Conservation (phyloP, 257 asterid species). For the Nicotiana sylvestris region DNA sequence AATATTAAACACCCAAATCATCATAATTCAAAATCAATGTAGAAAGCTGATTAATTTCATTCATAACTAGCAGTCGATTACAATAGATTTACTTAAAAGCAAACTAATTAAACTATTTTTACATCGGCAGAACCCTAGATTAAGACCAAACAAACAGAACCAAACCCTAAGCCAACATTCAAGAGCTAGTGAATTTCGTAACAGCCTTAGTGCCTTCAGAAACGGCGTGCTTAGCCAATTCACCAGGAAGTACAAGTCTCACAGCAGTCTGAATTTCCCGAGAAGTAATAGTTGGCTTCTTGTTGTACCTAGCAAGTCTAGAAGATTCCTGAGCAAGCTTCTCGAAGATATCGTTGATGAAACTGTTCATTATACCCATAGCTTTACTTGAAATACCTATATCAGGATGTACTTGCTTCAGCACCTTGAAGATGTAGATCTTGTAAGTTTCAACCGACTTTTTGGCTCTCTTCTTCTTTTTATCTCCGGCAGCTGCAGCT, state of each 20-base stretch:
- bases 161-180: neutral
- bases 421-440: constrained; percentile 27
- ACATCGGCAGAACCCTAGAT: neutral
- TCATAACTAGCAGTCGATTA: neutral
- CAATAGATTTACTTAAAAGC: neutral
- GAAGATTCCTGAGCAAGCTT: constrained; percentile 22
- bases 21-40: neutral
- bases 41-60: neutral
- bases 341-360: constrained; percentile 22
- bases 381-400: constrained; percentile 19
- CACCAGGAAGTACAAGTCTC: constrained; percentile 20
- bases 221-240: constrained; percentile 21
- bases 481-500: neutral
- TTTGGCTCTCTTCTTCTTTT: constrained; percentile 23
- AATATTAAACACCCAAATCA: neutral
- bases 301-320: constrained; percentile 16
- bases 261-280: constrained; percentile 24
- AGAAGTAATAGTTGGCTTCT: constrained; percentile 19
- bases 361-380: constrained; percentile 25
- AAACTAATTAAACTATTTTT: neutral
- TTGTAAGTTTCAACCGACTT: constrained; percentile 20
- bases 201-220: constrained; percentile 26
- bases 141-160: neutral
- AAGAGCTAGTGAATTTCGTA: constrained; percentile 20
- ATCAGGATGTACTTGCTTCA: constrained; percentile 23